Conservation (phyloP, 2,329 filamentous ascomycete genomes). For the Talaromyces marneffei region DNA sequence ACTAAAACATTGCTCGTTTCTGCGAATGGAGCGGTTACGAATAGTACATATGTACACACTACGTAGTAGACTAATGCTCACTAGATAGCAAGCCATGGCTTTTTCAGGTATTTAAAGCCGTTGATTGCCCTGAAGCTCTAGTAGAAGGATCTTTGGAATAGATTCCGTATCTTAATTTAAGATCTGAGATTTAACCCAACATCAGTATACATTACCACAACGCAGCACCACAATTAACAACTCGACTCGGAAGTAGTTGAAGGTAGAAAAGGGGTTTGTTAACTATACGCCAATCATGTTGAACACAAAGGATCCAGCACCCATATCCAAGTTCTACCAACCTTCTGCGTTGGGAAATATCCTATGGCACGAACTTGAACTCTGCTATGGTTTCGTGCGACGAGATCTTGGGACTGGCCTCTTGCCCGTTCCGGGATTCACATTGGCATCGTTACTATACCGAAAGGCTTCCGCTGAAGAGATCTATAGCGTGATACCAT, state of each 20-base stretch:
- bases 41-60: background rate
- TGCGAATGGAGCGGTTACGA: background rate
- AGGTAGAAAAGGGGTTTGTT: background rate
- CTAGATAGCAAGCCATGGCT: background rate
- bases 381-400: slow-evolving; percentile 12
- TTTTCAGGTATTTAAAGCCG: background rate
- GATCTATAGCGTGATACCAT: slow-evolving; percentile 5
- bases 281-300: background rate
- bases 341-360: background rate
- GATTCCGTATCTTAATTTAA: background rate
- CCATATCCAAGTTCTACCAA: background rate
- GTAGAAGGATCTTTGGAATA: background rate
- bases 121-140: background rate
- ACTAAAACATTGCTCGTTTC: background rate
- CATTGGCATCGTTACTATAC: slow-evolving; percentile 10
- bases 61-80: background rate
- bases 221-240: background rate
- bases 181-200: background rate
- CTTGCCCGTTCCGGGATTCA: slow-evolving; percentile 9
- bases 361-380: slow-evolving; percentile 7
- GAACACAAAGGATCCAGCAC: background rate
- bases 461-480: slow-evolving; percentile 8
- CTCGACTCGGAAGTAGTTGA: background rate
- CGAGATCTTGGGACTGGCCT: slow-evolving; percentile 11
- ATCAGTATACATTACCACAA: background rate